A percentile compares a stretch with the other conserved stretches of the same genome.
These are phyloP conservation scores for Deinandra increscens DNA, from an alignment of 129 eudicot genomes.

Conservation along the genomic window DNA sequence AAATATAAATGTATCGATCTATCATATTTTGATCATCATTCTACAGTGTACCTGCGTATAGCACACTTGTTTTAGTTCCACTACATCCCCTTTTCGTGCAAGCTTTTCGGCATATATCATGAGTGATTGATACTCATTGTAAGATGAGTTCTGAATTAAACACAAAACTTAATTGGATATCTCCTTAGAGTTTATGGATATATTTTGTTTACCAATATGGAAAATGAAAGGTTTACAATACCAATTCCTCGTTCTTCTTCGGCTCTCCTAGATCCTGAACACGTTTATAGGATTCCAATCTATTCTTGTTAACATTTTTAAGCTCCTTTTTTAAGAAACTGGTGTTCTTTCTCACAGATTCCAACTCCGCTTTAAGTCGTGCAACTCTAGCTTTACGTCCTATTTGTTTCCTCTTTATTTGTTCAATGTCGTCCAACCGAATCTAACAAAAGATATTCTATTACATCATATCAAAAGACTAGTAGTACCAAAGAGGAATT, in stretches of 20 bases:
- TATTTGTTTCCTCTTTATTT: not conserved
- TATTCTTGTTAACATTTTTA: constrained; percentile 8
- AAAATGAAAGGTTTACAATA: not conserved
- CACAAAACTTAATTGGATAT: not conserved
- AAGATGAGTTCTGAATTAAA: constrained; percentile 6
- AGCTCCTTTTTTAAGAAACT: constrained; percentile 1
- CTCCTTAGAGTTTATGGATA: not conserved
- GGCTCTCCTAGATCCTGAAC: not conserved
- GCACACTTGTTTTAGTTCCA: constrained; percentile 9
- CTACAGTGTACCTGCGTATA: constrained; percentile 2
- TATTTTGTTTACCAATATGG: not conserved
- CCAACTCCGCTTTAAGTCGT: constrained; percentile 20
- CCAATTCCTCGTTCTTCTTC: not conserved
- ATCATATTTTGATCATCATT: not conserved
- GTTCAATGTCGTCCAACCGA: constrained; percentile 8
- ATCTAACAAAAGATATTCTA: not conserved
- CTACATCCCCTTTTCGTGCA: constrained; percentile 3
- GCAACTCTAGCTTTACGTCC: constrained; percentile 20
- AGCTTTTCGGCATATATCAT: not conserved
- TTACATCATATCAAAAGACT: not conserved
- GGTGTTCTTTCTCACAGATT: constrained; percentile 8
- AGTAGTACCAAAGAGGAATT: not conserved
- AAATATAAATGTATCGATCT: not conserved
- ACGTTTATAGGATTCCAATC: constrained; percentile 8
- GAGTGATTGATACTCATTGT: constrained; percentile 14